These are phyloP conservation scores for Nymphaea thermarum DNA, from an alignment of 164 flowering plant species.

Conservation along the genomic window DNA sequence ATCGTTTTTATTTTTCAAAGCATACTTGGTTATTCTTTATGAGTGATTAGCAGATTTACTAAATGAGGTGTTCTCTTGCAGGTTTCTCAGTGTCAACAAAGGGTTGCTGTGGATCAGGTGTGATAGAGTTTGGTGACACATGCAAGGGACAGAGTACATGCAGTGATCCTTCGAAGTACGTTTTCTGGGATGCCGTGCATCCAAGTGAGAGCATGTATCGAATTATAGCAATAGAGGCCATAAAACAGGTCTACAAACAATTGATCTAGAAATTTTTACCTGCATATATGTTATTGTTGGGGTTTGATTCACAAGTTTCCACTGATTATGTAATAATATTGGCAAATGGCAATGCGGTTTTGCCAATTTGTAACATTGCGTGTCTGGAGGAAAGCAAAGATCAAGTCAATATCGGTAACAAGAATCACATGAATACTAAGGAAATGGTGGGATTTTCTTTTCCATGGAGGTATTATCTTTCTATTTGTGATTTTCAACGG, in stretches of 20 bases:
- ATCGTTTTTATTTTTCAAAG: no score
- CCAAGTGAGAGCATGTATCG: slow-evolving; percentile 47
- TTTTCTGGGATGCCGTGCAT: slow-evolving; percentile 73
- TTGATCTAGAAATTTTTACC: not conserved
- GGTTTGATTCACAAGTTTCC: not conserved
- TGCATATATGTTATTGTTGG: not conserved
- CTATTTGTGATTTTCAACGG: not conserved
- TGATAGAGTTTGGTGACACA: slow-evolving; percentile 28
- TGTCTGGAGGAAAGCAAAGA: not conserved
- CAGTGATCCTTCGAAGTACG: slow-evolving; percentile 24
- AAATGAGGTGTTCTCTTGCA: slow-evolving; percentile 3
- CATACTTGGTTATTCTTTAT: no score
- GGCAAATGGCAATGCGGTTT: not conserved
- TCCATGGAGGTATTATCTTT: not conserved
- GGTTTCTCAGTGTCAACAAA: slow-evolving; percentile 40
- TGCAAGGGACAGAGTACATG: slow-evolving; percentile 38
- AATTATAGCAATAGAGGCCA: slow-evolving; percentile 20
- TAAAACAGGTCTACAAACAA: not conserved
- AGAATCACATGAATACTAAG: no score
- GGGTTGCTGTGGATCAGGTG: slow-evolving; percentile 74
- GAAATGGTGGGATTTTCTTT: no score
- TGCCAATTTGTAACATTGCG: not conserved
- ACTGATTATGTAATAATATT: no score
- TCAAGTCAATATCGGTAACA: not conserved
- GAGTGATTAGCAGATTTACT: no score